Base-by-base conservation (phyloP, 768 basidiomycete species). In the Lactarius sanguifluus region DNA sequence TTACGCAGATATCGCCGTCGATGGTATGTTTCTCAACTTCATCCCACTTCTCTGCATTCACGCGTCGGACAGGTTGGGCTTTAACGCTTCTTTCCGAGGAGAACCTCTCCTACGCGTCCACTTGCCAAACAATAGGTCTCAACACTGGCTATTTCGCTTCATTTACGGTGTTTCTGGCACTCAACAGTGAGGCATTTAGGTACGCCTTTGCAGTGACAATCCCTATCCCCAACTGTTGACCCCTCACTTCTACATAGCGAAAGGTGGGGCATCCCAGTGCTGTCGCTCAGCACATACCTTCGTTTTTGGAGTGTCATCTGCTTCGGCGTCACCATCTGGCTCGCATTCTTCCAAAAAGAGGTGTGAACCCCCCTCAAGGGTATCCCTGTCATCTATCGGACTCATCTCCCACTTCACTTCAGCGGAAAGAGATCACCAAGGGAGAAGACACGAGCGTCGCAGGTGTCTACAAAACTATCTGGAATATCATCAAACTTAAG, bases 51-150 rank as follows among this genome's bases (percentile, higher is more conserved):
- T n/a, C 78, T 78, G 76, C 79, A 65, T 72, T 58, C 41, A 62
- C 36, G 23, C 8, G 45, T 59, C 40, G 43, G 43, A 50, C 66
- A 89, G 87, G 88, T 36, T 91, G 90, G 90, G 91, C 88, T 23
- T 82, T 91, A 62, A 94, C 91, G 5, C 82, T 88, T 40, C 86
- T 99, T 57, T 98, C 96, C 2, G 88, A 92, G 67, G 94, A 94
- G 70, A 96, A 95, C 73, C 78, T 98, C 43, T 94, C 96, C 20
- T 99, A 96, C 73, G 97, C 97, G 3, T 97, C 95, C 20, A 98
- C 96, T 8, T 98, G 96, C 65, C 97, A 99, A 76, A 98, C 97
- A 1, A 93, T 98, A 67, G 97, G 97, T 15, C 82, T 99, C 30
- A 98, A 96, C 72, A 91, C 92, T 1, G 97, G 97, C 6, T 98